phyloP scores from a whole-genome alignment of 495 filamentous ascomycete genomes.

The Hyaloscypha hepaticicola region DNA sequence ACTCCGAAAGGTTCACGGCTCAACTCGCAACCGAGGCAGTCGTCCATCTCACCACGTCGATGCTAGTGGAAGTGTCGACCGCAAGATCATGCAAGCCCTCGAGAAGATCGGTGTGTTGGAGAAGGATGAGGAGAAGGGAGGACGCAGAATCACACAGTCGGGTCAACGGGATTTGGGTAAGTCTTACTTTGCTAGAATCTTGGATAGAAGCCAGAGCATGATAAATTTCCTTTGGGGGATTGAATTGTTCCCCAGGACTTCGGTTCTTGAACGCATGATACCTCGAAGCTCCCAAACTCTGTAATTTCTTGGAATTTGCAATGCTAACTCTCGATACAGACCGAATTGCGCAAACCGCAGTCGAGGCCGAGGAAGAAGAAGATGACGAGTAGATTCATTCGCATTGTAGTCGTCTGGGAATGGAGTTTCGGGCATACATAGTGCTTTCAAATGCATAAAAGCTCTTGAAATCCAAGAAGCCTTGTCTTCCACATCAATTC shows the following conservation, averaged over 20 bases:
- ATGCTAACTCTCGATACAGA: constrained; percentile 8
- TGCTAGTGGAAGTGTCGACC: constrained; percentile 90
- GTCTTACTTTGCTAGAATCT: constrained; percentile 1
- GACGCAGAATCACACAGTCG: constrained; percentile 91
- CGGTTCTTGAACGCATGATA: too few relatives aligned
- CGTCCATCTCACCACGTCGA: constrained; percentile 93
- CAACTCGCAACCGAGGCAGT: constrained; percentile 92
- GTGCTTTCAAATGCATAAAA: constrained; percentile 26
- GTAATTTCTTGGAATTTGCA: neutral
- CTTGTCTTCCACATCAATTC: neutral
- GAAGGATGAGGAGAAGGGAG: constrained; percentile 95
- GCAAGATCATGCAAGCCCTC: constrained; percentile 91
- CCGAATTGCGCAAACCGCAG: constrained; percentile 71
- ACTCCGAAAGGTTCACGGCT: constrained; percentile 86
- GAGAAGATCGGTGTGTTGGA: constrained; percentile 99
- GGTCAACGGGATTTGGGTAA: constrained; percentile 97
- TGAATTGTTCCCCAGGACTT: too few relatives aligned
- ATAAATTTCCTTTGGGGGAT: neutral
- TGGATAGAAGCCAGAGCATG: neutral
- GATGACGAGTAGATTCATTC: constrained; percentile 45
- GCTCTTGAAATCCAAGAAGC: constrained; percentile 7
- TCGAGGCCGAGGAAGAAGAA: constrained; percentile 62
- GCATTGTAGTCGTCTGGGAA: constrained; percentile 8
- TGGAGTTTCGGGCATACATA: constrained; percentile 23
- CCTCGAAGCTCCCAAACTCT: too few relatives aligned